A percentile compares a stretch with the other conserved stretches of the same genome.
Conservation (phyloP, 495 filamentous ascomycete species). For the Aspergillus cavernicola region DNA sequence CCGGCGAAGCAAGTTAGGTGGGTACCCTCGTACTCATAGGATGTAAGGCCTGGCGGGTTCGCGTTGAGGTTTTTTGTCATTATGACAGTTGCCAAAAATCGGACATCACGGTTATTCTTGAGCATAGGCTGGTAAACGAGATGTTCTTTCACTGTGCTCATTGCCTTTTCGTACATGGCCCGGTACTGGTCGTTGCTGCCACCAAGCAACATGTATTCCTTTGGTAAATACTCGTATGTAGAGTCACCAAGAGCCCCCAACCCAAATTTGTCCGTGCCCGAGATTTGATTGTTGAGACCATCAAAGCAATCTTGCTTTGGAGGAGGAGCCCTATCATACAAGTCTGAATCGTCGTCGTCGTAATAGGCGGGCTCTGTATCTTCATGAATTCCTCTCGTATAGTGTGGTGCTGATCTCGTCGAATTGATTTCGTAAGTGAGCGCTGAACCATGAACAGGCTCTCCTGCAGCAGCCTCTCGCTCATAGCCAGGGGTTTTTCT, state of each 20-base stretch:
- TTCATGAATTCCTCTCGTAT: constrained; percentile 19
- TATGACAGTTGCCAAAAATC: constrained; percentile 63
- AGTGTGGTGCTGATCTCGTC: constrained; percentile 15
- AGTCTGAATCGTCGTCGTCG: constrained; percentile 1
- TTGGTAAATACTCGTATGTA: constrained; percentile 93
- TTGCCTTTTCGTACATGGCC: constrained; percentile 71
- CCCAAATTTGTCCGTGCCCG: constrained; percentile 48
- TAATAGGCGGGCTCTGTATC: constrained; percentile 29
- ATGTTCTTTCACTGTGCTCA: constrained; percentile 65
- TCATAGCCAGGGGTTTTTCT: constrained; percentile 25
- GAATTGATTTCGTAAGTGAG: constrained; percentile 10
- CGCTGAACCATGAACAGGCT: background rate
- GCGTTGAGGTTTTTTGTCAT: constrained; percentile 18
- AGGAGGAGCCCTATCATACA: background rate
- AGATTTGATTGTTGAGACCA: constrained; percentile 24
- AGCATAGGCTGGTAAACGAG: constrained; percentile 87
- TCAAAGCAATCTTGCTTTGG: constrained; percentile 26
- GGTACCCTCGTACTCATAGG: constrained; percentile 56
- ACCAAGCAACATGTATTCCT: constrained; percentile 71
- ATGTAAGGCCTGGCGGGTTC: constrained; percentile 28
- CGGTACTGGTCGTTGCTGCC: constrained; percentile 78
- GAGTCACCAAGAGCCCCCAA: constrained; percentile 87
- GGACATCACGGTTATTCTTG: constrained; percentile 65
- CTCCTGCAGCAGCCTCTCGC: constrained; percentile 7
- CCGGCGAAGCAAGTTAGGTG: constrained; percentile 90